A percentile compares a stretch with the other conserved stretches of the same genome.
Evolutionary conservation across 345 rosid genomes (phyloP).

Genomic region (Salix udensis): DNA sequence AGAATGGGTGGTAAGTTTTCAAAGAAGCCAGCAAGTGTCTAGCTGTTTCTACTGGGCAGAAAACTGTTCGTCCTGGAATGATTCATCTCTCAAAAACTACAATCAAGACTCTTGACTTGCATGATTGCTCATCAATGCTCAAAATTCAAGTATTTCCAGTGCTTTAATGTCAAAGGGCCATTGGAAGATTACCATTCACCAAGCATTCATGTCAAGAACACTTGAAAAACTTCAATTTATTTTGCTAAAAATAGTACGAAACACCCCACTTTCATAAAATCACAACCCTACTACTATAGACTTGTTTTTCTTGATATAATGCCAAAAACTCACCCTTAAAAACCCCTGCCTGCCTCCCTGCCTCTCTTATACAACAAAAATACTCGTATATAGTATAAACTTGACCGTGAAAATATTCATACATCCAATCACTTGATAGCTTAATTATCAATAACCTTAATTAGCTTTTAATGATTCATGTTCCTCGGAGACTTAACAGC

Average conservation of each 20-base stretch:
- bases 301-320: background rate
- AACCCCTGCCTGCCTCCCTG: background rate
- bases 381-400: background rate
- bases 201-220: no score
- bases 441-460: background rate
- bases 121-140: no score
- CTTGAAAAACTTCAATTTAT: background rate
- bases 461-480: background rate
- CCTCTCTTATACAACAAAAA: background rate
- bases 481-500: slow-evolving; percentile 37
- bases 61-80: no score
- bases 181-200: background rate
- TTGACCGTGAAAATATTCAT: background rate
- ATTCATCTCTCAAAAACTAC: no score
- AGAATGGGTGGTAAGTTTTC: no score
- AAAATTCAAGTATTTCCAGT: no score
- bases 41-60: no score
- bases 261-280: slow-evolving; percentile 1
- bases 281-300: background rate
- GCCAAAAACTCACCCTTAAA: background rate
- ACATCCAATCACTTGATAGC: background rate
- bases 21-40: background rate
- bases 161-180: no score
- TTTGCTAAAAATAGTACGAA: background rate
- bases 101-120: no score